phyloP scores from a whole-genome alignment of 192 early-diverging fungal species.

The Coemansia reversa region DNA sequence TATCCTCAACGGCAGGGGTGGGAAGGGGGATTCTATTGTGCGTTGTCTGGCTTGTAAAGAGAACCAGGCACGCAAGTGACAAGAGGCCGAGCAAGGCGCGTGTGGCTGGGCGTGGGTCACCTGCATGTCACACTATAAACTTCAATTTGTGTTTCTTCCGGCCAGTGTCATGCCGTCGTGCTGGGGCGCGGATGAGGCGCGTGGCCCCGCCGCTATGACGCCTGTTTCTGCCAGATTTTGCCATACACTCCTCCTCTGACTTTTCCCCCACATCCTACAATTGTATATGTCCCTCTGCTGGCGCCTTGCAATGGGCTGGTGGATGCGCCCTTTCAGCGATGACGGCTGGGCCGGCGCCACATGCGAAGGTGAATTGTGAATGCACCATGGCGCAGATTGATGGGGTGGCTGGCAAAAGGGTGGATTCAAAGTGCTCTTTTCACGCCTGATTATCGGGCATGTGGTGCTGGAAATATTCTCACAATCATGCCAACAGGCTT shows the following conservation, averaged over 20 bases:
- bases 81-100: not conserved
- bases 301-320: not conserved
- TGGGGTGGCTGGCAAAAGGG: not conserved
- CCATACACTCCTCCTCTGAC: not conserved
- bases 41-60: too few species aligned
- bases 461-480: not conserved
- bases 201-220: not conserved
- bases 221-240: not conserved
- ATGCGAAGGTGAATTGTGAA: constrained; percentile 16
- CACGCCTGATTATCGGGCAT: not conserved
- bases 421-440: not conserved
- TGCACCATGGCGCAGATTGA: constrained; percentile 9
- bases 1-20: not conserved
- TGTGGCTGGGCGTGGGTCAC: not conserved
- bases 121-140: not conserved
- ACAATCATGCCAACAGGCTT: not conserved
- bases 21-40: not conserved
- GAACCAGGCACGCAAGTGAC: not conserved
- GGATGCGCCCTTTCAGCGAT: not conserved
- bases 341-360: constrained; percentile 1
- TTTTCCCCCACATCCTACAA: not conserved
- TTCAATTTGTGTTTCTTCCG: not conserved
- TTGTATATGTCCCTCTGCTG: not conserved
- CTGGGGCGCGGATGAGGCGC: not conserved
- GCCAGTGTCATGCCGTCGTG: not conserved